These are phyloP conservation scores for Moniliophthora roreri DNA, from an alignment of 1,284 basidiomycete genomes.

Conservation along the genomic window DNA sequence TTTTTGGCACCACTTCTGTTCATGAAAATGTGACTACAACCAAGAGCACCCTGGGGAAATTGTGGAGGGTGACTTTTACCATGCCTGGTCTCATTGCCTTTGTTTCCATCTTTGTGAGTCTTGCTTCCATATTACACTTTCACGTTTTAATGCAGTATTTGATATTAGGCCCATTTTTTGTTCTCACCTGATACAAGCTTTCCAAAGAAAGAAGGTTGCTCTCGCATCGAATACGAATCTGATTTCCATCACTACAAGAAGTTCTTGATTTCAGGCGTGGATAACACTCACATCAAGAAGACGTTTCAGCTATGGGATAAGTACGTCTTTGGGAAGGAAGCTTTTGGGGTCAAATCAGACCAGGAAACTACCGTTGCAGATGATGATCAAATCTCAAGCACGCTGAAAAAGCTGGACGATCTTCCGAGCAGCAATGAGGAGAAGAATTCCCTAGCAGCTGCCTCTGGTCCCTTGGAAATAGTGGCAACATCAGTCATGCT, in stretches of 20 bases:
- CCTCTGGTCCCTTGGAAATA: too few relatives aligned
- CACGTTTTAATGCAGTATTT: neutral
- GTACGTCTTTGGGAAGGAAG: neutral
- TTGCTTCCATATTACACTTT: neutral
- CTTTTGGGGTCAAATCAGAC: neutral
- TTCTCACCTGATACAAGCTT: neutral
- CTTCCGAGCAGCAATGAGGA: too few relatives aligned
- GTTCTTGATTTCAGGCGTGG: neutral
- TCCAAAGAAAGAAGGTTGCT: neutral
- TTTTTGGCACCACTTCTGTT: neutral
- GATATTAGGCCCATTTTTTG: neutral
- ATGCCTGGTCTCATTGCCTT: neutral
- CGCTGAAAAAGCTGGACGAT: neutral
- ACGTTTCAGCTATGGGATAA: neutral
- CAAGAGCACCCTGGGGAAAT: neutral
- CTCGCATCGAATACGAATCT: neutral
- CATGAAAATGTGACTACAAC: neutral
- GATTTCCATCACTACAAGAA: neutral
- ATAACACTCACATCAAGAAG: neutral
- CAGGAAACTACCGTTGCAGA: neutral
- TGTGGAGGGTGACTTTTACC: neutral
- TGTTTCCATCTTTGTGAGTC: neutral
- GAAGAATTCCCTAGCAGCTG: too few relatives aligned
- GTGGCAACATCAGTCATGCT: too few relatives aligned
- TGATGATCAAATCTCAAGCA: neutral